Conservation (phyloP, 2,329 filamentous ascomycete genomes). For the Cladosporium sp. region DNA sequence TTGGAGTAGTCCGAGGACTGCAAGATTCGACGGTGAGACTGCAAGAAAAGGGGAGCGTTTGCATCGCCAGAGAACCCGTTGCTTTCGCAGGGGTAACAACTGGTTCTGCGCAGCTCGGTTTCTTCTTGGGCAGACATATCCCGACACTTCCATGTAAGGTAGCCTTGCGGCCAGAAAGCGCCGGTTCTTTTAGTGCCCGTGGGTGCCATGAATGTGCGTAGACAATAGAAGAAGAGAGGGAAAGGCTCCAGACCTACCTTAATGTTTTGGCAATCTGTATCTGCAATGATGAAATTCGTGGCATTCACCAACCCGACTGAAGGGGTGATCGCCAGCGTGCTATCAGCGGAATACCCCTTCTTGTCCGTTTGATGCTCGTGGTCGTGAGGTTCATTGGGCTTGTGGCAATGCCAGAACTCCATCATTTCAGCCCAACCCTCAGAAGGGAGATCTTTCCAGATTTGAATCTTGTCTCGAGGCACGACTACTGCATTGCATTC, state of each 20-base stretch:
- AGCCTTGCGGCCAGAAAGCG: slow-evolving; percentile 30
- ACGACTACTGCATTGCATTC: slow-evolving; percentile 26
- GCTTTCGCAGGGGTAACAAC: slow-evolving; percentile 17
- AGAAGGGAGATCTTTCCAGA: slow-evolving; percentile 91
- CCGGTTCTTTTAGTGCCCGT: slow-evolving; percentile 35
- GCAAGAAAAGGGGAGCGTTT: slow-evolving; percentile 21
- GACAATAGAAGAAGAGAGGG: slow-evolving; percentile 1
- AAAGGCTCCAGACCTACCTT: slow-evolving; percentile 40
- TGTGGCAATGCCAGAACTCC: slow-evolving; percentile 99
- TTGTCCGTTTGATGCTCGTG: slow-evolving; percentile 37
- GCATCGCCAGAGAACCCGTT: slow-evolving; percentile 23
- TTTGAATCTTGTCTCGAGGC: slow-evolving; percentile 35
- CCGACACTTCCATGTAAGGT: slow-evolving; percentile 27
- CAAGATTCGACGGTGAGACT: slow-evolving; percentile 28
- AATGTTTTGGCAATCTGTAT: slow-evolving; percentile 57
- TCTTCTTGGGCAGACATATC: slow-evolving; percentile 34
- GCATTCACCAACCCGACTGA: slow-evolving; percentile 77
- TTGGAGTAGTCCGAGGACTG: too few species aligned
- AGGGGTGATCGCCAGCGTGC: slow-evolving; percentile 61
- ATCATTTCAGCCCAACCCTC: slow-evolving; percentile 99
- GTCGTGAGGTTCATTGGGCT: slow-evolving; percentile 63
- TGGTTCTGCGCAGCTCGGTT: slow-evolving; percentile 22
- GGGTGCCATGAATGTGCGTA: not conserved
- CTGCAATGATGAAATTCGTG: slow-evolving; percentile 67
- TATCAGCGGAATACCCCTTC: slow-evolving; percentile 82